These are phyloP conservation scores for Neurospora intermedia DNA, from an alignment of 495 filamentous ascomycete species.

Conservation along the genomic window DNA sequence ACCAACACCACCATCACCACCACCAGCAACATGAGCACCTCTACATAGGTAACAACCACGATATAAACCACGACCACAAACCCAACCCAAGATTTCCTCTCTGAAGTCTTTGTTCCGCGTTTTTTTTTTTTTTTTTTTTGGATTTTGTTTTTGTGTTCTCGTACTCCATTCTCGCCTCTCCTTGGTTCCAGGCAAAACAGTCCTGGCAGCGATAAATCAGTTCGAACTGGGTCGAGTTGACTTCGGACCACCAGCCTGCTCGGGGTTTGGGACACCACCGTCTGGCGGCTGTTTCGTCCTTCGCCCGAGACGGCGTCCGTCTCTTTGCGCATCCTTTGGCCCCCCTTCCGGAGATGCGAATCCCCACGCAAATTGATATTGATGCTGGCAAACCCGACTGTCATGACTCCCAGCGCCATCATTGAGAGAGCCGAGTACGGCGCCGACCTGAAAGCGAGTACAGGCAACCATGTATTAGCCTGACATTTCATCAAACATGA, in stretches of 20 bases:
- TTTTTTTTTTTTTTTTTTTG: no score
- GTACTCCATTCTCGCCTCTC: background rate
- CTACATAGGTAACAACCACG: background rate
- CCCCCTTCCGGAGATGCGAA: background rate
- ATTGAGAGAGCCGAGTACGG: background rate
- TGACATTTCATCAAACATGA: background rate
- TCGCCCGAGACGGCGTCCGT: background rate
- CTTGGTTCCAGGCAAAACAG: constrained; percentile 46
- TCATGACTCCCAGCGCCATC: background rate
- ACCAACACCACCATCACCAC: background rate
- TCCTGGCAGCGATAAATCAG: constrained; percentile 52
- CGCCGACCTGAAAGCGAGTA: background rate
- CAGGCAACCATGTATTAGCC: background rate
- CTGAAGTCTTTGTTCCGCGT: no score
- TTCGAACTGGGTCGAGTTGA: constrained; percentile 41
- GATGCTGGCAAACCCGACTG: background rate
- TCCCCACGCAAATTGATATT: background rate
- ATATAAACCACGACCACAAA: background rate
- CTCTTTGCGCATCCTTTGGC: background rate
- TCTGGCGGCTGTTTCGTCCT: background rate
- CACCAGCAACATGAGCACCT: background rate
- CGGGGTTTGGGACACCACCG: background rate
- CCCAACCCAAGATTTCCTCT: background rate
- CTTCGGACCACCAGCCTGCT: background rate
- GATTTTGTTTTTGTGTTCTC: no score